These are phyloP conservation scores for Ganoderma multipileum DNA, from an alignment of 1,284 basidiomycete species.

Conservation along the genomic window DNA sequence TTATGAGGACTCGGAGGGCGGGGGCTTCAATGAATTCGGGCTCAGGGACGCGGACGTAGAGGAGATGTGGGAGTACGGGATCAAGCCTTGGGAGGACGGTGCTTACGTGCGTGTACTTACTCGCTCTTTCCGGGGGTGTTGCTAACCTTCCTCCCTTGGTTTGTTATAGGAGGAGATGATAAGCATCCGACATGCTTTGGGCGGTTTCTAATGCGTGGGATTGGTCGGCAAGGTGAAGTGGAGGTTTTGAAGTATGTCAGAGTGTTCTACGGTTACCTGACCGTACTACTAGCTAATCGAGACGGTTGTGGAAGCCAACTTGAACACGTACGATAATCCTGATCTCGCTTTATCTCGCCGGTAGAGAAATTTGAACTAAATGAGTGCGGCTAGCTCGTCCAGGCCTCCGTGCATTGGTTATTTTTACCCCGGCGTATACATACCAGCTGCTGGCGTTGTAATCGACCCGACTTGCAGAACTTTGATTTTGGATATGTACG, in stretches of 20 bases:
- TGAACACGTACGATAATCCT: not conserved
- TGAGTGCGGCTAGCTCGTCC: too few species aligned
- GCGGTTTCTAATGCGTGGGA: not conserved
- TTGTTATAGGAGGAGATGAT: constrained; percentile 4
- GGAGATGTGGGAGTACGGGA: constrained; percentile 47
- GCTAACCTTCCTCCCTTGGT: not conserved
- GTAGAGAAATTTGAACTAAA: too few species aligned
- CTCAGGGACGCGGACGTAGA: constrained; percentile 45
- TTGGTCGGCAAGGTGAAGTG: not conserved
- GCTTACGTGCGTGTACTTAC: constrained; percentile 42
- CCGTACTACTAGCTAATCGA: not conserved
- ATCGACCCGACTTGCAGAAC: too few species aligned
- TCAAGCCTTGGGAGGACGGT: constrained; percentile 55
- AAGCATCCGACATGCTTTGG: not conserved
- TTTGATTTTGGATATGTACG: too few species aligned
- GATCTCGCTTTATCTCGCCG: too few species aligned
- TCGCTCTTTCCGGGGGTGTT: not conserved
- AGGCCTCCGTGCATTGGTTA: too few species aligned
- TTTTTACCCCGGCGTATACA: too few species aligned
- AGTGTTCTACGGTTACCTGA: too few species aligned
- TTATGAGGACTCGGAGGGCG: constrained; percentile 29
- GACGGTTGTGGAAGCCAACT: not conserved
- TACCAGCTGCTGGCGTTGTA: too few species aligned
- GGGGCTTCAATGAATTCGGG: constrained; percentile 36
- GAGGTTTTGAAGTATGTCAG: not conserved